phyloP scores from a whole-genome alignment of 306 rosid genomes.

The Rosa rugosa region DNA sequence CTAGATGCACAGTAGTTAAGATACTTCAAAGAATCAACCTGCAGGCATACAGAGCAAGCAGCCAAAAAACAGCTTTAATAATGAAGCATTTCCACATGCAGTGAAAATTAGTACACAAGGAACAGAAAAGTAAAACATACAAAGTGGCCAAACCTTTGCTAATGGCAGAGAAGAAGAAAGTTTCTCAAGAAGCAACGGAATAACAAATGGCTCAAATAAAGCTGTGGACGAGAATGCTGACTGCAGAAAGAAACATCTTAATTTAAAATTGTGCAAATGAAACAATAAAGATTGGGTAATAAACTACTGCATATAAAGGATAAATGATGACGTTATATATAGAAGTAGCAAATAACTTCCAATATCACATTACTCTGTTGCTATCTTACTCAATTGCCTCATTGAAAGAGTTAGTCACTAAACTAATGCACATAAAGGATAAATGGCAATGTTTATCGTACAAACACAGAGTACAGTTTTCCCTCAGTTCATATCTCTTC shows the following conservation, averaged over 20 bases:
- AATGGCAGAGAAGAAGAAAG: constrained; percentile 73
- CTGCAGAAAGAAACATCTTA: constrained; percentile 50
- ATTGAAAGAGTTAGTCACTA: background rate
- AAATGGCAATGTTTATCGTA: background rate
- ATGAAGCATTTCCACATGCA: constrained; percentile 1
- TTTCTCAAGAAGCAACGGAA: constrained; percentile 92
- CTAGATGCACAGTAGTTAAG: constrained; percentile 57
- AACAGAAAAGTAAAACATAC: constrained; percentile 21
- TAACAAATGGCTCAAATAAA: constrained; percentile 73
- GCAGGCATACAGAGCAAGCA: constrained; percentile 31
- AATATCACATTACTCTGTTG: background rate
- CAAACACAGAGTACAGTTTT: background rate
- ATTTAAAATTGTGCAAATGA: constrained; percentile 6
- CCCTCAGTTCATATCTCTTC: no score
- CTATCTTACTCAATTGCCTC: constrained; percentile 10
- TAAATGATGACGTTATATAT: background rate
- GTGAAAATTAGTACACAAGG: constrained; percentile 10
- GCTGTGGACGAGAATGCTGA: constrained; percentile 74
- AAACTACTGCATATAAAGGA: background rate
- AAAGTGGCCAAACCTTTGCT: constrained; percentile 71
- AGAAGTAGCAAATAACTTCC: background rate
- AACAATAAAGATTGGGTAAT: background rate
- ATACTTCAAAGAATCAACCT: constrained; percentile 94
- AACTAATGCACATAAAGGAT: background rate
- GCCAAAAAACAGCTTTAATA: background rate